Conservation (phyloP, 2,329 filamentous ascomycete genomes). For the Raffaelea deltoideospora region DNA sequence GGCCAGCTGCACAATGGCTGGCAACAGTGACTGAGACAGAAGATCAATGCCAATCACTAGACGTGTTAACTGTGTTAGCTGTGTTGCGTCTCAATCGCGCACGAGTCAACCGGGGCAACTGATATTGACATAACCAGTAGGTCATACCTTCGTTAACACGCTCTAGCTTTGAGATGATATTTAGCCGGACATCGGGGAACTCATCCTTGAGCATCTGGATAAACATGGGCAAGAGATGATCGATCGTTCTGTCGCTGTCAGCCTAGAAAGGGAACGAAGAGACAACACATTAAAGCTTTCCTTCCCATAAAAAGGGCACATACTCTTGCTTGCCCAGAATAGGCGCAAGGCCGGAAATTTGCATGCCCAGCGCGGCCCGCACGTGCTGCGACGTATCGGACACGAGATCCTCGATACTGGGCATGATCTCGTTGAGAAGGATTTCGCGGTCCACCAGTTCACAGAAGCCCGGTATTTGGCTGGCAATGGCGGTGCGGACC, state of each 20-base stretch:
- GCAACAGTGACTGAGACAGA: slow-evolving; percentile 88
- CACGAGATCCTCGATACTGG: slow-evolving; percentile 87
- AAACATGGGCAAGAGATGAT: slow-evolving; percentile 96
- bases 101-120: neutral
- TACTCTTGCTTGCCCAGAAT: slow-evolving; percentile 97
- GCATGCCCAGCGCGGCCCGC: slow-evolving; percentile 82
- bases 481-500: slow-evolving; percentile 89
- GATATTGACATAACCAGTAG: slow-evolving; percentile 9
- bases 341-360: slow-evolving; percentile 91
- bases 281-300: no score
- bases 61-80: neutral
- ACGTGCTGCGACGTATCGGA: slow-evolving; percentile 96
- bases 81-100: no score
- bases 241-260: slow-evolving; percentile 57
- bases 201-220: slow-evolving; percentile 99
- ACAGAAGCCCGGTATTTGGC: slow-evolving; percentile 97
- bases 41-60: slow-evolving; percentile 93
- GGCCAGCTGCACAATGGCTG: slow-evolving; percentile 90
- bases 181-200: slow-evolving; percentile 91
- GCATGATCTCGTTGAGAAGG: slow-evolving; percentile 91
- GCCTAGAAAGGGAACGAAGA: no score
- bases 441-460: slow-evolving; percentile 72
- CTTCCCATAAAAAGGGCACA: slow-evolving; percentile 20
- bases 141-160: slow-evolving; percentile 81
- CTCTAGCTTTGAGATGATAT: slow-evolving; percentile 99